Evolutionary conservation across 2,329 filamentous ascomycete species (phyloP), one percentile per base, ranked within the genome.

Genomic region (Colletotrichum sojae): DNA sequence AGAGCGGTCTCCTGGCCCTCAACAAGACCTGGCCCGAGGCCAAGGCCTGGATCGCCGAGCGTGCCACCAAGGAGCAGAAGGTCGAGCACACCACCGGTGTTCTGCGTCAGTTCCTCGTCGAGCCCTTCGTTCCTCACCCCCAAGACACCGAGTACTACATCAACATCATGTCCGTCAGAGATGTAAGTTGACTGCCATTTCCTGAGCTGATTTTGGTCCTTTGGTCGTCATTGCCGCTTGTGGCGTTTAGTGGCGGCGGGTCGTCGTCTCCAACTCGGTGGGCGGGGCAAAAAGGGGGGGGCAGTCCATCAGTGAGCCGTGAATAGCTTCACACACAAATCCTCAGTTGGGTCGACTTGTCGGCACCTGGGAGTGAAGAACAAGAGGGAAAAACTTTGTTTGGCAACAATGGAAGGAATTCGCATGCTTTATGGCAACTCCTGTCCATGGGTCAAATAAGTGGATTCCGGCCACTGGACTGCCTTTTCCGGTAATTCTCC

Each of bases 111-210:
- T 99, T 99, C 89, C 88, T 99, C 74, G 95, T 99, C 76, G 96
- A 99, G 90, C 96, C 96, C 60, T 98, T 99, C 80, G 95, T 98
- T 72, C 96, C 95, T 78, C 96, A 99, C 85, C 92, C 95, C 73
- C 89, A 94, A 77, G 92, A 94, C 82, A 98, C 95, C 73, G 96
- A 99, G 85, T 98, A 98, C 88, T 99, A 99, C 86, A 97, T 99
- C 88, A 98, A 98, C 91, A 99, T 99, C 88, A 96, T 98, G 90
- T 98, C 96, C 73, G 95, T 97, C 79, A 93, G 96, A 88, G 96
- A 98, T 91, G 96, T 98, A 91, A 91, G 94, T 91, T 67, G 60
- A 10, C 65, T 48, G 53, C 64, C 71, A 73, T 76, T 73, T 71
- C 46, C 40, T 58, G 63, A 63, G 72, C 71, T 71, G 27, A 48